Conservation (phyloP, 768 basidiomycete genomes). For the Amyloporia xantha region DNA sequence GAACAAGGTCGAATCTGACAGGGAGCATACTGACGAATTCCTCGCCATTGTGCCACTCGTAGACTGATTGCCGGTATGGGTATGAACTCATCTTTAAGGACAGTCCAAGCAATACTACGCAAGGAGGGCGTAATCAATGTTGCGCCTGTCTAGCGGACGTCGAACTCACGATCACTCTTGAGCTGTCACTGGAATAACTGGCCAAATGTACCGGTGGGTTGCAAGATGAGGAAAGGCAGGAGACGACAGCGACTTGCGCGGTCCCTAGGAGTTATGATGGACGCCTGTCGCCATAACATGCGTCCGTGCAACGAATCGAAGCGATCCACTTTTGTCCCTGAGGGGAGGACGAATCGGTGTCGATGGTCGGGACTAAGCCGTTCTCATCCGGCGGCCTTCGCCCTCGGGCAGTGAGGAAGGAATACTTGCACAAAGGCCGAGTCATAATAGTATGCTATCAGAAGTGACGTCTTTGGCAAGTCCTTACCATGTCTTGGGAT, state of each 20-base stretch:
- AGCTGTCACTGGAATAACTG: too few species aligned
- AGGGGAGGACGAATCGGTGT: too few species aligned
- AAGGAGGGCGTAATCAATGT: not conserved
- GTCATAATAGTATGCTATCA: not conserved
- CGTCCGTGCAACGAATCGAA: too few species aligned
- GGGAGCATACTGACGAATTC: slow-evolving; percentile 14
- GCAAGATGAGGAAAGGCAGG: not conserved
- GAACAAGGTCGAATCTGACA: not conserved
- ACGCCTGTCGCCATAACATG: too few species aligned
- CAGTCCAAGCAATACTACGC: not conserved
- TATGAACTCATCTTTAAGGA: slow-evolving; percentile 3
- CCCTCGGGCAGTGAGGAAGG: too few species aligned
- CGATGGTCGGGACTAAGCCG: too few species aligned
- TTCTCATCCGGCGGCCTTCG: too few species aligned
- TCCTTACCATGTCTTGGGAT: not conserved
- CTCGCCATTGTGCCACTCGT: slow-evolving; percentile 8
- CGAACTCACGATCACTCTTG: too few species aligned
- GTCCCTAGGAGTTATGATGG: too few species aligned
- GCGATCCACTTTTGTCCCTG: too few species aligned
- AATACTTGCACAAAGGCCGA: not conserved
- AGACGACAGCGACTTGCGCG: too few species aligned
- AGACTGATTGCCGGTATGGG: slow-evolving; percentile 9
- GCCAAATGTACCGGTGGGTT: not conserved
- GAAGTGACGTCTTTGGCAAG: not conserved
- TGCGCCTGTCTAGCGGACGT: too few species aligned